These are phyloP conservation scores for Microsporum canis DNA, from an alignment of 2,329 filamentous ascomycete genomes.

Conservation along the genomic window DNA sequence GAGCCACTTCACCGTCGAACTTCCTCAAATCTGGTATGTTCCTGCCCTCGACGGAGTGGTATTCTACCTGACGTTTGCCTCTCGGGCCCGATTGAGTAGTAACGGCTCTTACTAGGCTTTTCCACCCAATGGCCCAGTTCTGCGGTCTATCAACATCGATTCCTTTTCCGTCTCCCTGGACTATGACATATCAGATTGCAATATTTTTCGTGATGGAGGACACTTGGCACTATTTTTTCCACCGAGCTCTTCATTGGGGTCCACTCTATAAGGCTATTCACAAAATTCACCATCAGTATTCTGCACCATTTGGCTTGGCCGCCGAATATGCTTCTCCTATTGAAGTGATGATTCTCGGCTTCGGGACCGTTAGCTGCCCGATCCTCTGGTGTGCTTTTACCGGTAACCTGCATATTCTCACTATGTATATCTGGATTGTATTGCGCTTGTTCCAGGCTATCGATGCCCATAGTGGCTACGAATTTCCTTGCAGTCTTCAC, in stretches of 20 bases:
- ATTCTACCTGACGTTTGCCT: neutral
- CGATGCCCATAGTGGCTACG: slow-evolving; percentile 93
- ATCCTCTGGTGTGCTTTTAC: slow-evolving; percentile 76
- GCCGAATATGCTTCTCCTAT: slow-evolving; percentile 97
- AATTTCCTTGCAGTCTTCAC: slow-evolving; percentile 94
- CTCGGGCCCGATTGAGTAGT: slow-evolving; percentile 45
- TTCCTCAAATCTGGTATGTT: slow-evolving; percentile 80
- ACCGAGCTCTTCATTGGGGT: slow-evolving; percentile 86
- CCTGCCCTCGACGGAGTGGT: neutral
- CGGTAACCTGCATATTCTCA: slow-evolving; percentile 81
- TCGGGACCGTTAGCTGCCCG: slow-evolving; percentile 72
- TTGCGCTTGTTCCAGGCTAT: slow-evolving; percentile 93
- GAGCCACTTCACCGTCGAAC: slow-evolving; percentile 93
- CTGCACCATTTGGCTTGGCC: slow-evolving; percentile 87
- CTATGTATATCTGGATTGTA: slow-evolving; percentile 96
- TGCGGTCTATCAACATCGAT: slow-evolving; percentile 80
- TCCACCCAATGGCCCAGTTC: slow-evolving; percentile 91
- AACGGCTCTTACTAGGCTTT: slow-evolving; percentile 86
- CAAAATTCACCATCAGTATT: slow-evolving; percentile 99
- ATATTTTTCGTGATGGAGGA: slow-evolving; percentile 96
- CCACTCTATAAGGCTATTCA: slow-evolving; percentile 93
- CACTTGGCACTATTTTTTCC: slow-evolving; percentile 96
- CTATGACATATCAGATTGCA: slow-evolving; percentile 81
- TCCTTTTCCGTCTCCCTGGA: slow-evolving; percentile 75
- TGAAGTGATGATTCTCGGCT: slow-evolving; percentile 86